Conservation (phyloP, 192 early-diverging fungal species). For the Backusella luteola region DNA sequence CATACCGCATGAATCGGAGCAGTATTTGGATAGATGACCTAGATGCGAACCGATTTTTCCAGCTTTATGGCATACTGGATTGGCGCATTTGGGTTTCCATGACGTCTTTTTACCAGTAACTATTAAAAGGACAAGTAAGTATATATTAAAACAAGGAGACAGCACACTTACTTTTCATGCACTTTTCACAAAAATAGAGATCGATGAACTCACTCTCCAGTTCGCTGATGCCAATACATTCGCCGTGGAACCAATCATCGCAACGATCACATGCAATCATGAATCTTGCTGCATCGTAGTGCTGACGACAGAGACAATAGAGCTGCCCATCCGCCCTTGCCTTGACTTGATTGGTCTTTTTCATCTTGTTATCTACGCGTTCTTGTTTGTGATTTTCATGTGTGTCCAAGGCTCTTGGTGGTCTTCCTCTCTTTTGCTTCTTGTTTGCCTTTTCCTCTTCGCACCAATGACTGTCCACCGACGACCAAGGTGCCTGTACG, state of each 20-base stretch:
- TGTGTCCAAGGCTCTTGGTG: not conserved
- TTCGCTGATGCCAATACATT: slow-evolving; percentile 63
- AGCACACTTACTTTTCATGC: slow-evolving; percentile 44
- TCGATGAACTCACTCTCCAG: slow-evolving; percentile 57
- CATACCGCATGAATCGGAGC: slow-evolving; percentile 53
- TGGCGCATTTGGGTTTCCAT: slow-evolving; percentile 47
- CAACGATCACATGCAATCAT: slow-evolving; percentile 82
- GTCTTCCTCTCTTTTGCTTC: slow-evolving; percentile 10
- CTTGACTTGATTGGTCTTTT: not conserved
- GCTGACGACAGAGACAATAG: slow-evolving; percentile 63
- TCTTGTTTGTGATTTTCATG: not conserved
- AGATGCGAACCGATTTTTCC: slow-evolving; percentile 20
- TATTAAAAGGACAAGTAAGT: not conserved
- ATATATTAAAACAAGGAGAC: not conserved
- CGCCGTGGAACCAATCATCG: slow-evolving; percentile 76
- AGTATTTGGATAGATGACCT: slow-evolving; percentile 42
- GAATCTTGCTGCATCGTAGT: slow-evolving; percentile 51
- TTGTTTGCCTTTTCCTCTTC: slow-evolving; percentile 1
- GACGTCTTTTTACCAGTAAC: slow-evolving; percentile 48
- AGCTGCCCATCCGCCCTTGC: not conserved
- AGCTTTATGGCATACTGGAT: slow-evolving; percentile 44
- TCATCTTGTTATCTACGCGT: slow-evolving; percentile 2
- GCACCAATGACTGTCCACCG: not conserved
- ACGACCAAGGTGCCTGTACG: not conserved
- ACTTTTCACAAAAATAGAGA: slow-evolving; percentile 61